Evolutionary conservation across 2,329 filamentous ascomycete genomes (phyloP), one percentile per base, ranked within the genome.

Genomic region (Fusarium xylarioides): DNA sequence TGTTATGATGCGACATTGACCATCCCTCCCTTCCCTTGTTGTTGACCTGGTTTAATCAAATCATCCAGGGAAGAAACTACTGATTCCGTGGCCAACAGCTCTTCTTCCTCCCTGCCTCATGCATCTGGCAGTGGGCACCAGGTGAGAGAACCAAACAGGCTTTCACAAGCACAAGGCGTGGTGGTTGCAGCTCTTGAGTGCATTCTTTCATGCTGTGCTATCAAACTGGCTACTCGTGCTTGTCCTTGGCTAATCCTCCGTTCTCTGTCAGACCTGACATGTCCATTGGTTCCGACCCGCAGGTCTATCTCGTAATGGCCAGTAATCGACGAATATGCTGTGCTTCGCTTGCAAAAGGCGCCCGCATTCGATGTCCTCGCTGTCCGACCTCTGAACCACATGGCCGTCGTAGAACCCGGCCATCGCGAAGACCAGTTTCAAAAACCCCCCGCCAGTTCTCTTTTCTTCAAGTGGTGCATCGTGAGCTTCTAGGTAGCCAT

Each of bases 111-210:
- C 43, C 35, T 68, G 9, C n/a, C 58, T 49, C 40, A 32, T 26
- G 52, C 42, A 55, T n/a, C 18, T 15, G 21, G 23, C 44, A 47
- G 28, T 30, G 19, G 44, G 26, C 42, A 53, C 16, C 30, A 50
- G 32, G 54, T n/a, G 50, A 49, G 18, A 42, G 54, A 53, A 30
- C 38, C 66, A 69, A 76, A 71, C 74, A 73, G 66, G 71, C 75
- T 77, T 73, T 63, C 66, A 62, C 72, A 75, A 60, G 43, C 68
- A 73, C 60, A 57, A 65, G 44, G 50, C 56, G 59, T 71, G 63
- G 65, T 71, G 63, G 65, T 56, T 74, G 71, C 73, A 74, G 63
- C 56, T 52, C 35, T 44, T 58, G n/a, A 66, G 53, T 70, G 60
- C 63, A 73, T 65, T 54, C 34, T 40, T 40, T 52, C 59, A 71